Conservation (phyloP, 2,329 filamentous ascomycete genomes). For the Didymella arachidicola region DNA sequence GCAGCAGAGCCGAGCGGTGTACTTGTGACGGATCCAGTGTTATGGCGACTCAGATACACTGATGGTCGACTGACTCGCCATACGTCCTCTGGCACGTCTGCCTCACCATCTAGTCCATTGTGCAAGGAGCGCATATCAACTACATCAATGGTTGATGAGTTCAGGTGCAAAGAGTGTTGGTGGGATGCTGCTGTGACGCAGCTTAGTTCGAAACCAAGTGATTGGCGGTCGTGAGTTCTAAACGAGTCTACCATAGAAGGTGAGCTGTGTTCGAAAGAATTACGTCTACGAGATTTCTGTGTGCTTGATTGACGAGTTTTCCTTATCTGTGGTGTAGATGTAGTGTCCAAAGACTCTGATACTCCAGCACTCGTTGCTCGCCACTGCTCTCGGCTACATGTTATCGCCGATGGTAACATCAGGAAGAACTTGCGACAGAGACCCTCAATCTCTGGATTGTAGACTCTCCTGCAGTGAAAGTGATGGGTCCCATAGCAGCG, state of each 20-base stretch:
- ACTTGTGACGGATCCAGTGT: constrained; percentile 9
- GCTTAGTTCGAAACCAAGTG: not conserved
- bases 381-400: constrained; percentile 27
- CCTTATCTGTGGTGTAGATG: no score
- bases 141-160: not conserved
- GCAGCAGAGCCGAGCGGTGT: constrained; percentile 26
- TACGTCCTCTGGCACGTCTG: constrained; percentile 24
- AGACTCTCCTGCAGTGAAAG: constrained; percentile 6
- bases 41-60: constrained; percentile 1
- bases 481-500: constrained; percentile 20
- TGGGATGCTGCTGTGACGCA: not conserved
- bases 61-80: constrained; percentile 28
- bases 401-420: not conserved
- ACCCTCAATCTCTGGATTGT: constrained; percentile 23
- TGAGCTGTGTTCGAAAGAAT: not conserved
- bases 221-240: not conserved
- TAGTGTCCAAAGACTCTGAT: no score
- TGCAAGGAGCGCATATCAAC: not conserved
- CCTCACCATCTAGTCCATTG: constrained; percentile 1
- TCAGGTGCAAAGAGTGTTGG: not conserved
- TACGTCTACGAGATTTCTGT: not conserved
- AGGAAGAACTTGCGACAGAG: constrained; percentile 29
- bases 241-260: not conserved
- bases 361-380: not conserved
- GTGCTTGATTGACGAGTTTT: no score